Base-by-base conservation (phyloP, 2,329 filamentous ascomycete genomes). In the Neopestalotiopsis clavispora region DNA sequence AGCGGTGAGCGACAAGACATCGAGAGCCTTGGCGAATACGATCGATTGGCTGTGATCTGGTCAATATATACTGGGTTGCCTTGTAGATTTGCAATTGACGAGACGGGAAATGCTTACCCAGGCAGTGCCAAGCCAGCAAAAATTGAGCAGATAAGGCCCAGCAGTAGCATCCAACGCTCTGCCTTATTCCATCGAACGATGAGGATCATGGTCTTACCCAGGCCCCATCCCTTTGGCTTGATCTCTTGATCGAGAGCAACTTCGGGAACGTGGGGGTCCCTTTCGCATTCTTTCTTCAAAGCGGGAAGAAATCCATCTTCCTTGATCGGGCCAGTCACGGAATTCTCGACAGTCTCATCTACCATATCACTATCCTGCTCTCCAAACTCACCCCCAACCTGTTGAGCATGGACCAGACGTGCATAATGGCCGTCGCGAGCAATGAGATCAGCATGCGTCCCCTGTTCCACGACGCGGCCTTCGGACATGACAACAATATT, bases 401-500 rank as follows among this genome's bases (percentile, higher is more conserved):
- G 56, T 23, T 30, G 60, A n/a, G 28, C 30, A 34, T 38, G 56
- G n/a, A 94, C 92, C 72, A 95, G 79, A 80, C 94, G 91, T 9
- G 87, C 88, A 76, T 95, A 95, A 65, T 90, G 85, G 4, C 91
- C 91, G 71, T 89, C 88, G 77, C 84, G 85, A 72, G 84, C 85
- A 85, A 92, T 89, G 75, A 94, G 77, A 76, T 93, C 91, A 0
- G 81, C 76, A 77, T 97, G 95, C 12, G 89, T 93, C 1, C 95
- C 95, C 72, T 87, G 87, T 83, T 98, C 95, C 1, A 95, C 91
- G 56, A 98, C 89, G 69, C 88, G 86, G 9, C 95, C 95, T 73
- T 92, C 89, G 78, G 97, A 94, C 77, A 98, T 94, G 14, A 98
- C 95, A 71, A 95, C 97, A 72, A 98, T 98, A 56, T 94, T 84